A percentile compares a stretch with the other conserved stretches of the same genome.
Conservation (phyloP, 1,284 basidiomycete species). For the Schizopora paradoxa region DNA sequence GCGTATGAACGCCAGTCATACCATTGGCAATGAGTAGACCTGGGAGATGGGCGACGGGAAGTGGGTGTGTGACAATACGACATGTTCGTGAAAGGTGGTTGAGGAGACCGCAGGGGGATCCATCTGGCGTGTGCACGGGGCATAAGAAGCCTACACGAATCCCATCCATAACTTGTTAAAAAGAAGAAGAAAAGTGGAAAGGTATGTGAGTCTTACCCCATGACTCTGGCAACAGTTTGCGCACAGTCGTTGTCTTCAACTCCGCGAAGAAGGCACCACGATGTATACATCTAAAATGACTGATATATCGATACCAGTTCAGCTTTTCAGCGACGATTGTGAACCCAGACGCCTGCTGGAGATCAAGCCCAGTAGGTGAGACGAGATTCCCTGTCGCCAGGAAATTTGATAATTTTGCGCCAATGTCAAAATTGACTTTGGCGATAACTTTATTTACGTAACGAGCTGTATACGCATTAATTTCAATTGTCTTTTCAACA, state of each 20-base stretch:
- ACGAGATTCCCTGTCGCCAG: constrained; percentile 96
- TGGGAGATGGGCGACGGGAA: constrained; percentile 78
- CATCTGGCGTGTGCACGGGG: constrained; percentile 98
- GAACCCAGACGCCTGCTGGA: constrained; percentile 96
- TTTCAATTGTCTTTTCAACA: not conserved
- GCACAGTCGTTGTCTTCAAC: constrained; percentile 96
- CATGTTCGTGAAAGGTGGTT: constrained; percentile 97
- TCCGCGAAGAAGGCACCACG: constrained; percentile 99
- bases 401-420: constrained; percentile 88
- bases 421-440: constrained; percentile 89
- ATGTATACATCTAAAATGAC: constrained; percentile 98
- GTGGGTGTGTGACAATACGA: constrained; percentile 79
- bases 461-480: constrained; percentile 57
- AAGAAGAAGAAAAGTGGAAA: not conserved
- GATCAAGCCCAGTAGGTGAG: constrained; percentile 91
- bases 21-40: constrained; percentile 82
- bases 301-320: constrained; percentile 98
- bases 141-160: constrained; percentile 80
- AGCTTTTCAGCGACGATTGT: constrained; percentile 99
- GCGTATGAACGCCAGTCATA: constrained; percentile 88
- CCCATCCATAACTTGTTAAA: constrained; percentile 12
- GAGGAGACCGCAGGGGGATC: constrained; percentile 94
- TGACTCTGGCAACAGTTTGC: constrained; percentile 95
- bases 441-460: constrained; percentile 79
- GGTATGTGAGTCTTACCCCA: constrained; percentile 65